Evolutionary conservation across 495 filamentous ascomycete species (phyloP).

Genomic region (Neurospora tetraspora): DNA sequence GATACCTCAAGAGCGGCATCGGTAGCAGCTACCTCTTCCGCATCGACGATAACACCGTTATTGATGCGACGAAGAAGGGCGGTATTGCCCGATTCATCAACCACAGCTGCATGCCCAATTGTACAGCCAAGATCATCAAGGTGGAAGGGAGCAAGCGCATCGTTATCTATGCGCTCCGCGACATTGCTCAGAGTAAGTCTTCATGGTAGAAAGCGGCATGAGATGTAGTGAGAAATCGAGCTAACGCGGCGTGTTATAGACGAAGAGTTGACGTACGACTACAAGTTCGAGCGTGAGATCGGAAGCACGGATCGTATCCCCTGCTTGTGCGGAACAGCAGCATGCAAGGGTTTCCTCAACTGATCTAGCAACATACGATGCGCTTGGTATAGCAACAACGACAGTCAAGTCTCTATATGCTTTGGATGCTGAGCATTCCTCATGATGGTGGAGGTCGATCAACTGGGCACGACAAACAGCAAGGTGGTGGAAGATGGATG

Average conservation of each 20-base stretch:
- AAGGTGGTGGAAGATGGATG: not conserved
- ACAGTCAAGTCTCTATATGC: not conserved
- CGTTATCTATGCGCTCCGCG: conserved; percentile 93
- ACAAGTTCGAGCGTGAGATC: conserved; percentile 98
- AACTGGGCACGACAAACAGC: not conserved
- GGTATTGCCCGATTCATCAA: conserved; percentile 99
- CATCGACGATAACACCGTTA: conserved; percentile 94
- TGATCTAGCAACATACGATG: conserved; percentile 31
- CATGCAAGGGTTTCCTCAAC: conserved; percentile 98
- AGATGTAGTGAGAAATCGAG: conserved; percentile 2
- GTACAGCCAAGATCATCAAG: conserved; percentile 99
- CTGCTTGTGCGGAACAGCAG: conserved; percentile 88
- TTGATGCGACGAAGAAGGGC: conserved; percentile 96
- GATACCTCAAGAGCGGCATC: conserved; percentile 92
- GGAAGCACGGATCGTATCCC: conserved; percentile 91
- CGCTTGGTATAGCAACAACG: not conserved
- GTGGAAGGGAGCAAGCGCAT: conserved; percentile 98
- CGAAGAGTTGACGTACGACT: conserved; percentile 98
- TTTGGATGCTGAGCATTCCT: not conserved
- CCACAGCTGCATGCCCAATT: conserved; percentile 95
- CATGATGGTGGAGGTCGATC: not conserved
- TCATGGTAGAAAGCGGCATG: not conserved
- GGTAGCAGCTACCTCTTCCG: conserved; percentile 96
- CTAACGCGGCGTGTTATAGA: conserved; percentile 52
- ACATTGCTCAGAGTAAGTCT: conserved; percentile 85